A percentile compares a stretch with the other conserved stretches of the same genome.
These are phyloP conservation scores for Cryptococcus neoformans DNA, from an alignment of 1,284 basidiomycete species.

Conservation along the genomic window DNA sequence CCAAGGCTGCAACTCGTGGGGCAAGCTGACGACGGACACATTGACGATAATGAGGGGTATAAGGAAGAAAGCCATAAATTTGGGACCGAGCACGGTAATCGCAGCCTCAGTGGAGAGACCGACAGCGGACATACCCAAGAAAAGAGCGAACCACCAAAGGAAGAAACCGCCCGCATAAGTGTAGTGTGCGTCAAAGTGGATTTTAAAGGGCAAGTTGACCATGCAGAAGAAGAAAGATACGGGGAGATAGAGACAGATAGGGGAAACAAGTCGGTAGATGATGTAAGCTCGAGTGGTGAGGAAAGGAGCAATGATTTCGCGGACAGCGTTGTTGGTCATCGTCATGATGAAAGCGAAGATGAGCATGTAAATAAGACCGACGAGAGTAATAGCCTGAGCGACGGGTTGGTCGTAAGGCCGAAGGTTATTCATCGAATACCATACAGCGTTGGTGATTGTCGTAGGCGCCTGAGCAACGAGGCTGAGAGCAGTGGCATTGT, in stretches of 20 bases:
- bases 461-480: slow-evolving; percentile 59
- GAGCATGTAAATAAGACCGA: slow-evolving; percentile 64
- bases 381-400: slow-evolving; percentile 67
- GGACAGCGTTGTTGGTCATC: slow-evolving; percentile 51
- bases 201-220: slow-evolving; percentile 63
- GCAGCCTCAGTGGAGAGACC: slow-evolving; percentile 60
- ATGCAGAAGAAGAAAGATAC: slow-evolving; percentile 65
- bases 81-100: slow-evolving; percentile 44
- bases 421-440: slow-evolving; percentile 57
- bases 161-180: slow-evolving; percentile 60
- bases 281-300: slow-evolving; percentile 59
- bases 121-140: slow-evolving; percentile 47
- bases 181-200: slow-evolving; percentile 48
- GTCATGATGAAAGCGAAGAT: slow-evolving; percentile 54
- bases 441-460: slow-evolving; percentile 58
- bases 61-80: slow-evolving; percentile 46
- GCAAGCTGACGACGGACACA: slow-evolving; percentile 61
- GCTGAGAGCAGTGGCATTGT: slow-evolving; percentile 51
- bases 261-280: slow-evolving; percentile 57
- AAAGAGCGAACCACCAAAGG: slow-evolving; percentile 71
- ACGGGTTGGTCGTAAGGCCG: slow-evolving; percentile 65
- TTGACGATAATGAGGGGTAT: slow-evolving; percentile 61
- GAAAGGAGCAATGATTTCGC: slow-evolving; percentile 51
- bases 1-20: slow-evolving; percentile 64
- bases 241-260: slow-evolving; percentile 59